Evolutionary conservation across 768 basidiomycete genomes (phyloP), one percentile per base, ranked within the genome.

Genomic region (Obba rivulosa): DNA sequence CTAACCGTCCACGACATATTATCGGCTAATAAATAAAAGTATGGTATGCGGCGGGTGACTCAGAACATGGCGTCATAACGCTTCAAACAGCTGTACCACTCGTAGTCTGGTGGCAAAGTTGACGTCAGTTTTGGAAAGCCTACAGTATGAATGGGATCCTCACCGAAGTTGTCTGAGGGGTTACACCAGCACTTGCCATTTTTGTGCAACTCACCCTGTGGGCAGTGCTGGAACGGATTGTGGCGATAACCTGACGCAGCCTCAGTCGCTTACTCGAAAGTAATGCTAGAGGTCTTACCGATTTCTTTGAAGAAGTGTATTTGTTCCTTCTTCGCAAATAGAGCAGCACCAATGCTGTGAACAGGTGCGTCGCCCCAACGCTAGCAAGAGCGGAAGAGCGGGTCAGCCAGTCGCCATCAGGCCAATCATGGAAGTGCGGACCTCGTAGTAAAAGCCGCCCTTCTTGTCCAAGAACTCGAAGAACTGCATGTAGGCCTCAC

Each of bases 231-330:
- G 80, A 97, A 97, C 10, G 92, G 92, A 57, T 91, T 85, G 58
- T 97, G 93, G 28, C 83, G 77, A 63, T 96, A 98, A 3, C 84
- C 62, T 63, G 46, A 3, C 21, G 14, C n/a, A 3, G n/a, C 13
- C 3, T 11, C 8, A n/a, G 23, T 28, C 37, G 23, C 37, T 18
- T 25, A 14, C 28, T 24, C 16, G 16, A 22, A 34, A 17, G 41
- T 23, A 13, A 36, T 3, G 2, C 35, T 24, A 22, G 4, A 4
- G 44, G 59, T 82, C 56, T 34, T 23, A 62, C 63, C 94, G 43
- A 98, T 90, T 60, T 97, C 92, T 54, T 85, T 79, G 75, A 97
- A 97, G 72, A 91, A 98, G 65, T 96, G 90, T 37, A 97, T 83
- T 66, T 92, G 87, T 16, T 91, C 86, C 62, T 89, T 93, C 63